Evolutionary conservation across 2,329 filamentous ascomycete species (phyloP).

Genomic region (Botrytis sinoallii): DNA sequence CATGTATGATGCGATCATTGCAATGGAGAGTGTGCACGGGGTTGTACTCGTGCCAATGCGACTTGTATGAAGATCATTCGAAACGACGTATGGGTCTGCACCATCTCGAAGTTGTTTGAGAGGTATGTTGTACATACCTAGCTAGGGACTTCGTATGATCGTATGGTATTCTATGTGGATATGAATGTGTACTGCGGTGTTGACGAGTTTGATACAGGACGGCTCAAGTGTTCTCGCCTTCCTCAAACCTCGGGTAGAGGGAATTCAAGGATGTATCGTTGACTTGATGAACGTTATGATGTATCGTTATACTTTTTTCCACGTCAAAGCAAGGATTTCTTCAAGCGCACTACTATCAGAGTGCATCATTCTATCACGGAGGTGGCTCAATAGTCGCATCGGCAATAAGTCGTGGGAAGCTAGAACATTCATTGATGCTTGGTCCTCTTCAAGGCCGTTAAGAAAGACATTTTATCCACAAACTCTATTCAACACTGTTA

Average conservation of each 20-base stretch:
- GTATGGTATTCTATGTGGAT: neutral
- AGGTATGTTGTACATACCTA: neutral
- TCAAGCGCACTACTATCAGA: neutral
- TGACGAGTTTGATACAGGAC: neutral
- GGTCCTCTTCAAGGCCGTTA: neutral
- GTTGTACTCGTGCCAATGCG: neutral
- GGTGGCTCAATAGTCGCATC: neutral
- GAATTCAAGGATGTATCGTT: neutral
- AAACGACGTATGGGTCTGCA: neutral
- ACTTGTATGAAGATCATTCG: neutral
- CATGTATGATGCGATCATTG: neutral
- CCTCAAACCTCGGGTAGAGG: neutral
- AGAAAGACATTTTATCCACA: neutral
- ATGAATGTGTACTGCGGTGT: neutral
- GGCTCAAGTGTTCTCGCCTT: neutral
- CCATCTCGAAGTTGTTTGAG: neutral
- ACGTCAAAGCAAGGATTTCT: neutral
- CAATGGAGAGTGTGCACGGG: neutral
- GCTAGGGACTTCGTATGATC: neutral
- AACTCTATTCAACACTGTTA: conserved; percentile 1
- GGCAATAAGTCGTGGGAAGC: neutral
- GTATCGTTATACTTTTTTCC: neutral
- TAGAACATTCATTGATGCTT: neutral
- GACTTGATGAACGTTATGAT: neutral
- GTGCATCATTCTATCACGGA: neutral